Evolutionary conservation across 345 rosid species (phyloP).

Genomic region (Gossypium raimondii): DNA sequence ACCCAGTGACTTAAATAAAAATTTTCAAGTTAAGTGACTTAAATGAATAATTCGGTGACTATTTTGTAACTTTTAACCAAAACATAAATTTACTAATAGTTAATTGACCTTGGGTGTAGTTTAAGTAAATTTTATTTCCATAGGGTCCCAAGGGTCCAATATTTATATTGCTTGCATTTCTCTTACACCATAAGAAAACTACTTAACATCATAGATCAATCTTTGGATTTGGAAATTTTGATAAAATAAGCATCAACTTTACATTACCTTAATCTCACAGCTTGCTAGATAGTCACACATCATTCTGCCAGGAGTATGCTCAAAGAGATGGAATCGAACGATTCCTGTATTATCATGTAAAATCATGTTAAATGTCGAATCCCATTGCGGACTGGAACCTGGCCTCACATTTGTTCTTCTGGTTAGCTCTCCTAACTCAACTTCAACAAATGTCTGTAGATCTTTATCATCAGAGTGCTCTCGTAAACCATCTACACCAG

Average conservation of each 20-base stretch:
- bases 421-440: constrained; percentile 76
- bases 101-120: too few relatives aligned
- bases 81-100: too few relatives aligned
- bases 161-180: neutral
- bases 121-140: neutral
- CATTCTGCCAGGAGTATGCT: constrained; percentile 52
- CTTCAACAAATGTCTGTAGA: constrained; percentile 82
- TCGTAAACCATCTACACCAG: constrained; percentile 28
- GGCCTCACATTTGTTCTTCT: constrained; percentile 58
- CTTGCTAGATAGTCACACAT: constrained; percentile 68
- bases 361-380: constrained; percentile 88
- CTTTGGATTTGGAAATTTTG: neutral
- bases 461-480: constrained; percentile 44
- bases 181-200: constrained; percentile 9
- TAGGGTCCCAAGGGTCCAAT: neutral
- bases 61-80: too few relatives aligned
- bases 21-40: too few relatives aligned
- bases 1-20: too few relatives aligned
- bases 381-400: constrained; percentile 72
- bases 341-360: constrained; percentile 75
- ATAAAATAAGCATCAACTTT: neutral
- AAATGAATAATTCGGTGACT: too few relatives aligned
- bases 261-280: constrained; percentile 86
- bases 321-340: constrained; percentile 66
- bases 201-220: neutral